phyloP scores from a whole-genome alignment of 495 filamentous ascomycete genomes.

The Cercophora samala region DNA sequence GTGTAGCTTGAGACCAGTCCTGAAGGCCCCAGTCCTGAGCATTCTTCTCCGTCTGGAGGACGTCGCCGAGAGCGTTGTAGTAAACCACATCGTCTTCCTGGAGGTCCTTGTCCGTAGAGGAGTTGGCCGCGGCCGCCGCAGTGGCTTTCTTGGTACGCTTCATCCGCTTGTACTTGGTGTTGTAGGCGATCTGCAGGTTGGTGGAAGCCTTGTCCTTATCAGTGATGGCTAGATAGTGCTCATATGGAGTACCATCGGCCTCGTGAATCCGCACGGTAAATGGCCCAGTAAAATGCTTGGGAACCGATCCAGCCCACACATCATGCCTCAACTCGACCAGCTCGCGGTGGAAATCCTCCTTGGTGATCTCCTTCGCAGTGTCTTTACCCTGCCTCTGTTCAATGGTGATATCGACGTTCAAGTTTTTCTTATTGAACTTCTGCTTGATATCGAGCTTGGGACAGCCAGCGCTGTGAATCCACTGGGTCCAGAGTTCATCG shows the following conservation, averaged over 20 bases:
- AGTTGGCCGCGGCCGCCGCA: conserved; percentile 51
- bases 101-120: conserved; percentile 63
- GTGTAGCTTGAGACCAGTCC: conserved; percentile 85
- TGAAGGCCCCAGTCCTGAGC: conserved; percentile 74
- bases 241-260: conserved; percentile 96
- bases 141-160: conserved; percentile 91
- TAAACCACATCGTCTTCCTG: conserved; percentile 87
- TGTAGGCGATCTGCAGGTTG: conserved; percentile 89
- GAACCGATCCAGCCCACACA: conserved; percentile 66
- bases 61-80: conserved; percentile 95
- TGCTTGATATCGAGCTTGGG: conserved; percentile 81
- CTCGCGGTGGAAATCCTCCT: conserved; percentile 74
- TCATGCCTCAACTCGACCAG: conserved; percentile 70
- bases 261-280: conserved; percentile 99
- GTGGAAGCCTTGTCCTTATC: conserved; percentile 64
- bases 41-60: conserved; percentile 78
- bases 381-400: conserved; percentile 64
- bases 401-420: conserved; percentile 91
- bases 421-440: conserved; percentile 94
- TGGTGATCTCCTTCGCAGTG: conserved; percentile 43
- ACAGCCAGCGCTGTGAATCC: conserved; percentile 84
- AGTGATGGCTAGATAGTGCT: conserved; percentile 94
- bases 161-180: conserved; percentile 97
- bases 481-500: conserved; percentile 87
- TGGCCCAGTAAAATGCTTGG: conserved; percentile 83